Conservation (phyloP, 2,329 filamentous ascomycete genomes). For the Periconia sp. region DNA sequence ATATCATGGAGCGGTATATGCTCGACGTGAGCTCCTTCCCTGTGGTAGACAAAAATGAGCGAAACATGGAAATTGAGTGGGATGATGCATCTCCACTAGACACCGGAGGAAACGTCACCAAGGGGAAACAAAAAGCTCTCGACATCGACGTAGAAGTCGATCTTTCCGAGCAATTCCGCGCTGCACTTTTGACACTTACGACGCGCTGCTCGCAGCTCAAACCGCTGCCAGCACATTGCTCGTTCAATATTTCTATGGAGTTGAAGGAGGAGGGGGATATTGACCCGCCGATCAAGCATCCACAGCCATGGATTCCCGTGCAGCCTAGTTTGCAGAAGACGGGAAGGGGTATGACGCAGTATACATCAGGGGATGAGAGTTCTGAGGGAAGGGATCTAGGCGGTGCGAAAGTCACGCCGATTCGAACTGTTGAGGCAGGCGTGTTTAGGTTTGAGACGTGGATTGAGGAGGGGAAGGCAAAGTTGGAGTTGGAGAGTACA, state of each 20-base stretch:
- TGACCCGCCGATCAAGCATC: conserved; percentile 54
- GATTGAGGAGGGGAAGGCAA: conserved; percentile 69
- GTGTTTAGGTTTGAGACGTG: conserved; percentile 72
- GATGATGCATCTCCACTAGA: conserved; percentile 11
- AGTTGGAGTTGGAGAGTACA: conserved; percentile 42
- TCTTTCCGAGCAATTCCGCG: conserved; percentile 75
- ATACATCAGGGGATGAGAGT: conserved; percentile 9
- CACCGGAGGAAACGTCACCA: conserved; percentile 11
- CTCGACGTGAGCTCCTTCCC: conserved; percentile 66
- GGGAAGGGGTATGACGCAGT: too few species aligned
- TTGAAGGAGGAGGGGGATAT: conserved; percentile 65
- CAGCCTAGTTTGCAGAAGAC: conserved; percentile 55
- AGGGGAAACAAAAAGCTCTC: conserved; percentile 15
- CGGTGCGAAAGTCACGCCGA: conserved; percentile 63
- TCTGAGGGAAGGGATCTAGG: conserved; percentile 50
- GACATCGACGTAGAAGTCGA: conserved; percentile 52
- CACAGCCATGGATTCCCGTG: conserved; percentile 66
- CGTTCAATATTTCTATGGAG: conserved; percentile 79
- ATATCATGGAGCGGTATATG: conserved; percentile 65
- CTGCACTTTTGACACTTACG: conserved; percentile 67
- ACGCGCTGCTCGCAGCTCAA: conserved; percentile 64
- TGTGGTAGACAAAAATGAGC: conserved; percentile 52
- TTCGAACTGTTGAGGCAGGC: conserved; percentile 68
- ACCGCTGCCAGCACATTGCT: conserved; percentile 68
- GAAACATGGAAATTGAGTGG: conserved; percentile 59